Base-by-base conservation (phyloP, 1,284 basidiomycete species). In the Tilletia setariae region DNA sequence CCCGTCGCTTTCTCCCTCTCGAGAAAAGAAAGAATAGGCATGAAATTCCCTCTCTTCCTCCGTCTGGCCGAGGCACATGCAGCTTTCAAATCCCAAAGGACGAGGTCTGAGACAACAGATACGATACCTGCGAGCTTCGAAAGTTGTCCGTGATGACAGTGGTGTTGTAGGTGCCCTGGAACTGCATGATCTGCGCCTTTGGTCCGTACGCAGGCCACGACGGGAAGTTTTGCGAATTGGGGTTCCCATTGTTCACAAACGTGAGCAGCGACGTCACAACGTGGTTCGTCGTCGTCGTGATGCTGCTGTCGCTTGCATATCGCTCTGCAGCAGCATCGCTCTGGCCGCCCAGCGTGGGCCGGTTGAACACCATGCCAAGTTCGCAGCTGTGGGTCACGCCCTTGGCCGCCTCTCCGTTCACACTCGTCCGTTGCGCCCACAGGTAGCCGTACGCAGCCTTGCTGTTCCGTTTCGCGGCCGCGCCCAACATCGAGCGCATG, bases 331-430 rank as follows among this genome's bases (percentile, higher is more conserved):
- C 56, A 2, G 56, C 56, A 16, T 61, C 56, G 28, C 28, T 30
- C 28, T 61, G 56, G 2, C 56, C 56, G 32, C 19, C 19, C 28
- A 61, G n/a, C 15, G 28, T 61, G 11, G 56, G 56, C 7, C 56
- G 56, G 32, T 61, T 61, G 56, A 61, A 61, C 28, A 61, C 19
- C 56, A 61, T 30, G 30, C 56, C 56, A 11, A 61, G 56, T 30
- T 61, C 56, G 56, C 30, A 32, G 56, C 56, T 61, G 56, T 61
- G 56, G 2, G 56, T 61, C 28, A 61, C 56, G 32, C 56, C 56
- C 56, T 61, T 61, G 30, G 28, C 28, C 6, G 56, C 15, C 0
- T 4, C n/a, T 2, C 32, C 56, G 28, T 21, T 35, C 30, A 2
- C n/a, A 3, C 30, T 2, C 56, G 56, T 61, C 30, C 56, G 11